These are phyloP conservation scores for Aureobasidium musti DNA, from an alignment of 2,329 filamentous ascomycete species.

Conservation along the genomic window DNA sequence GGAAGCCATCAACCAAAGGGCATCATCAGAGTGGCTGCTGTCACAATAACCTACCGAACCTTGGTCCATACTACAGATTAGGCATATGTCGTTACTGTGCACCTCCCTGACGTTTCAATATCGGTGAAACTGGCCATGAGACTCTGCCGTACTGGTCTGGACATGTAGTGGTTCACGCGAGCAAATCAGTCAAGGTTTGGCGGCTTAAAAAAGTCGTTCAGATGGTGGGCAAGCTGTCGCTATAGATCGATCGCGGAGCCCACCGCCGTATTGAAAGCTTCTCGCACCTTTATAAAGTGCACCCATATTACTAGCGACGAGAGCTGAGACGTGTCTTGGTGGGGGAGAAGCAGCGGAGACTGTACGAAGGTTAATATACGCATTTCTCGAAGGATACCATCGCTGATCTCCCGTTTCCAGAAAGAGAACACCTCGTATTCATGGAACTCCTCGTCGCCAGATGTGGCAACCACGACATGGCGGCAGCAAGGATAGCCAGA, in stretches of 20 bases:
- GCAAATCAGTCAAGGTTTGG: not conserved
- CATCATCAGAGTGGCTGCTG: not conserved
- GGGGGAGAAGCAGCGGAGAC: constrained; percentile 4
- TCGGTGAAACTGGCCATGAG: not conserved
- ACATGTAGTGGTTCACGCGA: not conserved
- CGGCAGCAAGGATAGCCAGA: not conserved
- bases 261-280: too few relatives aligned
- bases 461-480: not conserved
- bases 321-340: constrained; percentile 4
- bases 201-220: not conserved
- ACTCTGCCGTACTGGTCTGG: constrained; percentile 1
- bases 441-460: not conserved
- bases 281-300: not conserved
- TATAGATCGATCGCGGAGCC: not conserved
- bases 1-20: constrained; percentile 2
- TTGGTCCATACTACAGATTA: too few relatives aligned
- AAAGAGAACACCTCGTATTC: constrained; percentile 11
- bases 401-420: constrained; percentile 26
- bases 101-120: not conserved
- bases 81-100: not conserved
- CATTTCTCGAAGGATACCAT: constrained; percentile 5
- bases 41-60: not conserved
- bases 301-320: not conserved
- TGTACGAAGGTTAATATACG: not conserved
- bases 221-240: not conserved